phyloP scores from a whole-genome alignment of 768 basidiomycete genomes.

The Russula lepida region DNA sequence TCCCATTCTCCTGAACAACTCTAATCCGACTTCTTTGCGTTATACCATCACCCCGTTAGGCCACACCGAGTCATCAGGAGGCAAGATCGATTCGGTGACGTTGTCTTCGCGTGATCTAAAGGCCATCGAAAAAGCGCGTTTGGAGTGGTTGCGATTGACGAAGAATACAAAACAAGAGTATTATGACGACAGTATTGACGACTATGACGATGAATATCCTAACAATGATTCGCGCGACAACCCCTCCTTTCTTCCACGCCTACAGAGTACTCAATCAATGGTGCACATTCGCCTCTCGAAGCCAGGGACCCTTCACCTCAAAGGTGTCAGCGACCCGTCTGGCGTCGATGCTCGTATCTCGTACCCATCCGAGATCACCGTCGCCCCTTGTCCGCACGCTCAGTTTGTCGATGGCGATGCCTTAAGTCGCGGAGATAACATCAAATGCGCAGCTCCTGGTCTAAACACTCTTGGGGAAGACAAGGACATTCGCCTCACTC shows the following conservation, averaged over 20 bases:
- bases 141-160: slow-evolving; percentile 41
- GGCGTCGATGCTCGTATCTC: slow-evolving; percentile 68
- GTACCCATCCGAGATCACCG: slow-evolving; percentile 50
- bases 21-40: slow-evolving; percentile 56
- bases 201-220: slow-evolving; percentile 46
- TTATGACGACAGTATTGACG: slow-evolving; percentile 64
- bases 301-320: slow-evolving; percentile 69
- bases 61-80: slow-evolving; percentile 33
- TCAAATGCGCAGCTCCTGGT: slow-evolving; percentile 46
- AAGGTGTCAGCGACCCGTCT: slow-evolving; percentile 61
- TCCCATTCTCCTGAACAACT: slow-evolving; percentile 87
- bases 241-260: slow-evolving; percentile 33
- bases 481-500: slow-evolving; percentile 44
- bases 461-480: slow-evolving; percentile 45
- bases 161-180: slow-evolving; percentile 32
- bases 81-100: slow-evolving; percentile 22
- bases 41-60: slow-evolving; percentile 70
- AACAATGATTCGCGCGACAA: slow-evolving; percentile 10
- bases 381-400: slow-evolving; percentile 79
- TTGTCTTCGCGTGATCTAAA: slow-evolving; percentile 54
- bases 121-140: slow-evolving; percentile 51
- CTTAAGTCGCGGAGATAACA: slow-evolving; percentile 33
- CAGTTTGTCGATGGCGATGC: slow-evolving; percentile 46
- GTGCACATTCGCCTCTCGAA: slow-evolving; percentile 62
- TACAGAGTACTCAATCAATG: slow-evolving; percentile 71